Conservation (phyloP, 768 basidiomycete species). For the Hericium rajendrae region DNA sequence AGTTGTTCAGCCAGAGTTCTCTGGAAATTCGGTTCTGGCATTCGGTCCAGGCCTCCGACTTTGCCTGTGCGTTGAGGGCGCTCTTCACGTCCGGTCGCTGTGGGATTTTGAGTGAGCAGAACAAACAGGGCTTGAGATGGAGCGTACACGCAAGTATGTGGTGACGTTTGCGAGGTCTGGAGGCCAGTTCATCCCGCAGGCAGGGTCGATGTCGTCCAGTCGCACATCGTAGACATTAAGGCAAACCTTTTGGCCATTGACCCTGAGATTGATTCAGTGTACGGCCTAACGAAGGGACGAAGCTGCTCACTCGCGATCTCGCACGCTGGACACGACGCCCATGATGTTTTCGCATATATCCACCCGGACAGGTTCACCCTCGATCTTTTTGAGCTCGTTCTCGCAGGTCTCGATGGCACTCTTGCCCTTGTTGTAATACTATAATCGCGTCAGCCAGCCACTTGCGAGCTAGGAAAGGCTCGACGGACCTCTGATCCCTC, state of each 20-base stretch:
- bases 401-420: constrained; percentile 52
- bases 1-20: constrained; percentile 45
- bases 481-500: constrained; percentile 52
- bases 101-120: constrained; percentile 1
- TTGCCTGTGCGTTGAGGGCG: constrained; percentile 74
- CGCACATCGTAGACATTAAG: constrained; percentile 95
- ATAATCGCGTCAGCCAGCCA: background rate
- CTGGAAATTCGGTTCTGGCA: constrained; percentile 60
- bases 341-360: constrained; percentile 53
- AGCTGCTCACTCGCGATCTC: constrained; percentile 3
- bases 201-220: constrained; percentile 73
- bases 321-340: constrained; percentile 25
- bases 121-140: background rate
- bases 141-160: constrained; percentile 68
- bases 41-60: constrained; percentile 81
- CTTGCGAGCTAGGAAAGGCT: background rate
- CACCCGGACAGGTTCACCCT: constrained; percentile 49
- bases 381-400: constrained; percentile 29
- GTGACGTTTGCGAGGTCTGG: constrained; percentile 71
- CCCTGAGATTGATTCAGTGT: background rate
- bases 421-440: constrained; percentile 59
- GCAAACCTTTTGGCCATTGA: constrained; percentile 61
- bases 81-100: constrained; percentile 73
- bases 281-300: background rate
- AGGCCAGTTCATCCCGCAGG: constrained; percentile 98